A percentile compares a stretch with the other conserved stretches of the same genome.
phyloP scores from a whole-genome alignment of 495 filamentous ascomycete genomes.

The Aspergillus carlsbadensis region DNA sequence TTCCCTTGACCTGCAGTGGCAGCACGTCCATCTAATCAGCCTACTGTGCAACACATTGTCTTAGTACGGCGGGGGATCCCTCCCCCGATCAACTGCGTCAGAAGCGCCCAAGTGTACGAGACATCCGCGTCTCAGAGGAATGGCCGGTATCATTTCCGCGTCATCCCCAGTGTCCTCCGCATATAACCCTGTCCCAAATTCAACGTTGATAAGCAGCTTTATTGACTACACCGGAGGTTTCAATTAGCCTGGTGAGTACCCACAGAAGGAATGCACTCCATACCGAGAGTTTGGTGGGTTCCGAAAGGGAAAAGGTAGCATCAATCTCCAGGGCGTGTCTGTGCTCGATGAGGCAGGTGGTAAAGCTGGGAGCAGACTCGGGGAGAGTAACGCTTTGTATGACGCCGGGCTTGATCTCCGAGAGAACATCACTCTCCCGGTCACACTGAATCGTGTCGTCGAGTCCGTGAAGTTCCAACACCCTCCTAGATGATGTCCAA shows the following conservation, averaged over 20 bases:
- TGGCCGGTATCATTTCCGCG: too few species aligned
- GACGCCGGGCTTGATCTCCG: background rate
- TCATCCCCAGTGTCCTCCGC: slow-evolving; percentile 19
- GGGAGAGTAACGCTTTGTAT: background rate
- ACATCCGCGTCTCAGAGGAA: too few species aligned
- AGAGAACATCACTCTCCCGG: background rate
- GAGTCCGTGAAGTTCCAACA: background rate
- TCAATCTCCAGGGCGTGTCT: background rate
- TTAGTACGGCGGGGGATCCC: too few species aligned
- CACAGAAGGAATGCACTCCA: background rate
- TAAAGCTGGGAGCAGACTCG: background rate
- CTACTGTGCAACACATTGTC: too few species aligned
- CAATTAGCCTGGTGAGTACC: background rate
- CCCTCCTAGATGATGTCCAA: background rate
- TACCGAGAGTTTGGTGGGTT: background rate
- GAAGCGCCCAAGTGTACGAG: too few species aligned
- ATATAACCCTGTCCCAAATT: background rate
- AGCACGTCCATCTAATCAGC: too few species aligned
- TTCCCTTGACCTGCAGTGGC: too few species aligned
- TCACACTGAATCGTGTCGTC: background rate
- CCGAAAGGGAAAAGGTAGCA: background rate
- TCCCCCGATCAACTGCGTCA: too few species aligned
- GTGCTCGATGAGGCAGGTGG: background rate
- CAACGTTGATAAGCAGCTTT: background rate
- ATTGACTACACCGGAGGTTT: background rate